Evolutionary conservation across 257 asterid genomes (phyloP), one percentile per base, ranked within the genome.

Genomic region (Solanum medicagineum): DNA sequence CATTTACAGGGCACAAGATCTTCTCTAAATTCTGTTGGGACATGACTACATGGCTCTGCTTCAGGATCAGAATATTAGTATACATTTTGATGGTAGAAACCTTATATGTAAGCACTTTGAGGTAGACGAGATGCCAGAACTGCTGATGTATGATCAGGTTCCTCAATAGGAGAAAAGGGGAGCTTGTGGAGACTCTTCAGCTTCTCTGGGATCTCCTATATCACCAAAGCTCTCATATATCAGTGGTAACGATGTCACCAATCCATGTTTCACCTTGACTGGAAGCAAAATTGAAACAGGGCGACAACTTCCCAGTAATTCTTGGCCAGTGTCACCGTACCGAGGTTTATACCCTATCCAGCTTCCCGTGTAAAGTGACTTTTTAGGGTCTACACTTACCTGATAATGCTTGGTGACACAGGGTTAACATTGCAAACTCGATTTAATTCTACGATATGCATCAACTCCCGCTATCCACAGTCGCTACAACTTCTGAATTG

Each of bases 21-120:
- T 51, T 77, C 45, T 77, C 13, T 10, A 22, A 24, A 51, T 26
- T 77, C 47, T 26, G 15, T 29, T 77, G 10, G 83, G 24, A 24
- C 83, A 53, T 17, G 4, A 14, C 51, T 17, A 77, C 53, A 95
- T 95, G 99, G 96, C 97, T 86, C 90, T 94, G 80, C 87, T 92
- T 86, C 98, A 87, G 81, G 97, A 95, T 90, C 98, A 94, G 93
- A 95, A 96, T 86, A 86, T 92, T 79, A 92, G 70, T 83, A 53
- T 90, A 84, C 94, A 88, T 80, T 89, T 91, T 90, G 90, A 77
- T 81, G 99, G 99, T 93, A 91, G 81, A 53, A 47, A 51, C 69
- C 19, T 15, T 44, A 24, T 45, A 22, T 2, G 24, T 49, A 89
- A 90, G 90, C 74, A 77, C 83, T 73, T 87, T 84, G 89, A 90